phyloP scores from a whole-genome alignment of 2,329 filamentous ascomycete genomes.

The Colletotrichum sp. region DNA sequence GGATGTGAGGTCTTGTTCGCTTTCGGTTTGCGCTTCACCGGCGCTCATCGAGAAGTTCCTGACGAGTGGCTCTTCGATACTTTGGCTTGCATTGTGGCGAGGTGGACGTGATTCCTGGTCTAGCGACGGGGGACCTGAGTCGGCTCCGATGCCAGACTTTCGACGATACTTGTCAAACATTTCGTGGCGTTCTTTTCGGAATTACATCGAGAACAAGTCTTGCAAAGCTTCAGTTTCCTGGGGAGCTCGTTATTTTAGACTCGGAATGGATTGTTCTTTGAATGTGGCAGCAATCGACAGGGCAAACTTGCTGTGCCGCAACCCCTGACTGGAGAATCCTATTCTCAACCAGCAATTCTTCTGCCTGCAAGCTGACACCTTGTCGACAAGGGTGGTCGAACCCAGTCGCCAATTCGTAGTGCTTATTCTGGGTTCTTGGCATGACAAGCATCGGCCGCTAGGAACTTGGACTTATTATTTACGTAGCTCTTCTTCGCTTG shows the following conservation, averaged over 20 bases:
- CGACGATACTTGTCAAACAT: not conserved
- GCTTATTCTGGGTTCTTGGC: not conserved
- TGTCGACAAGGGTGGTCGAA: accelerated
- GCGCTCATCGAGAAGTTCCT: not conserved
- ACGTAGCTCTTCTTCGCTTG: not conserved
- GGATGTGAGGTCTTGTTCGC: not conserved
- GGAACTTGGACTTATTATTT: accelerated
- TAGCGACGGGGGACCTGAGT: accelerated
- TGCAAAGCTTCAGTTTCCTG: not conserved
- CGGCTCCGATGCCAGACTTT: not conserved
- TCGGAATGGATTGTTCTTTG: accelerated
- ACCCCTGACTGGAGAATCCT: not conserved
- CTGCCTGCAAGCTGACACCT: not conserved
- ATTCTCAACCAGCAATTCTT: not conserved
- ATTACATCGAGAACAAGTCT: accelerated
- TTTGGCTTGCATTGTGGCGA: not conserved
- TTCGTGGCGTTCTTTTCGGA: not conserved
- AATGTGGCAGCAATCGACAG: not conserved
- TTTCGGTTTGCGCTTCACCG: not conserved
- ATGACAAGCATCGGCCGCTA: not conserved
- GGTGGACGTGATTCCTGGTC: not conserved
- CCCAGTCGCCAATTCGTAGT: accelerated
- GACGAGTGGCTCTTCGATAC: not conserved
- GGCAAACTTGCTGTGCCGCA: not conserved
- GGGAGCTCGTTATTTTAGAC: accelerated